These are phyloP conservation scores for Solanum rostratum DNA, from an alignment of 257 asterid genomes.

Conservation along the genomic window DNA sequence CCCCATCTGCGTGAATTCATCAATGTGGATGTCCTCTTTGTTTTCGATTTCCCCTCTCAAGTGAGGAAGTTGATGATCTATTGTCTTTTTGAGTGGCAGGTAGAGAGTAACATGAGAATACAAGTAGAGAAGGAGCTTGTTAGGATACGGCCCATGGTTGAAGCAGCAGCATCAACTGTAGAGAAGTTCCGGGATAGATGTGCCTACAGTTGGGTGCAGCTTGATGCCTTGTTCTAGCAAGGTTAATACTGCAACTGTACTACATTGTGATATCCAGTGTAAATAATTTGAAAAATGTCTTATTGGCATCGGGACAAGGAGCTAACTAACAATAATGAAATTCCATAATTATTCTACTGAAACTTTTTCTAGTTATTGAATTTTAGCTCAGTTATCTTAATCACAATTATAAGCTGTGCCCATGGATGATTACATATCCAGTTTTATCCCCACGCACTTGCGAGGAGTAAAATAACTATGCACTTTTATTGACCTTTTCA, in stretches of 20 bases:
- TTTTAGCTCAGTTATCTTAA: background rate
- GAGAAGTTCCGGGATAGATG: slow-evolving; percentile 66
- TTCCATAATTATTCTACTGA: background rate
- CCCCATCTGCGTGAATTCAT: background rate
- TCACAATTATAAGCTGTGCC: background rate
- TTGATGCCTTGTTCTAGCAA: slow-evolving; percentile 42
- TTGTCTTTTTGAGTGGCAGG: slow-evolving; percentile 22
- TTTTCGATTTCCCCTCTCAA: background rate
- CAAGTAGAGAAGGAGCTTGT: slow-evolving; percentile 55
- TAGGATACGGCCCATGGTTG: slow-evolving; percentile 52
- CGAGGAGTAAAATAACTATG: background rate
- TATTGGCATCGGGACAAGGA: background rate
- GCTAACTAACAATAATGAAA: background rate
- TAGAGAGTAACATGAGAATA: slow-evolving; percentile 39
- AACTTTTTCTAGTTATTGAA: background rate
- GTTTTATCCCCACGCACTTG: background rate
- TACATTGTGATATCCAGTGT: background rate
- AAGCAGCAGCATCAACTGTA: slow-evolving; percentile 53
- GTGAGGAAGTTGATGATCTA: background rate
- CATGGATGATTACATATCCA: background rate
- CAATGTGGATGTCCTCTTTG: too few relatives aligned
- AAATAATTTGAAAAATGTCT: background rate
- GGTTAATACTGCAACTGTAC: background rate
- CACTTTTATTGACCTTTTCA: background rate
- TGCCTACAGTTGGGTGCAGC: slow-evolving; percentile 82